Conservation (phyloP, 208 protist species). For the Leptomonas pyrrhocoris region DNA sequence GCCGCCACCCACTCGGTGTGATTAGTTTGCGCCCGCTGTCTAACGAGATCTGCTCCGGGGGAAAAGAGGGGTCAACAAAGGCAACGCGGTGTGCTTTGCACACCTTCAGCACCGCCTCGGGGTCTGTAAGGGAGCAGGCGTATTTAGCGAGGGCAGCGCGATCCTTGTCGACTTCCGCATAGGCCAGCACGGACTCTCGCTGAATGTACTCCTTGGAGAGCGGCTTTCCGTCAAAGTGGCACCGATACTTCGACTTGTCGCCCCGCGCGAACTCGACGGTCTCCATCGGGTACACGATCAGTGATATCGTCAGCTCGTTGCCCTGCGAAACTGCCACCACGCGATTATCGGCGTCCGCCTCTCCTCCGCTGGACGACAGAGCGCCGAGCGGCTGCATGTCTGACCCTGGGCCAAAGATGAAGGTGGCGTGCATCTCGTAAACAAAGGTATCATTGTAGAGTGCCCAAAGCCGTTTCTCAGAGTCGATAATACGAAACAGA, state of each 20-base stretch:
- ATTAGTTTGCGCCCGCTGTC: conserved; percentile 26
- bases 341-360: conserved; percentile 15
- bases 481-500: conserved; percentile 73
- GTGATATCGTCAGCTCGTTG: conserved; percentile 32
- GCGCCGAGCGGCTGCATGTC: conserved; percentile 29
- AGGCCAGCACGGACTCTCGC: conserved; percentile 13
- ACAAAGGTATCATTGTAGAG: conserved; percentile 74
- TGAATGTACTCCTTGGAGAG: conserved; percentile 52
- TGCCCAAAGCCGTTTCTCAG: conserved; percentile 52
- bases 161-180: conserved; percentile 19
- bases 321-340: conserved; percentile 32
- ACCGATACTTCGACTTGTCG: conserved; percentile 25
- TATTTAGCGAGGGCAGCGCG: conserved; percentile 18
- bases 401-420: conserved; percentile 39
- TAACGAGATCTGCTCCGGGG: conserved; percentile 35
- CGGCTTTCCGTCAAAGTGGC: conserved; percentile 40
- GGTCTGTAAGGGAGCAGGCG: conserved; percentile 10
- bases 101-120: conserved; percentile 34
- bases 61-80: conserved; percentile 58
- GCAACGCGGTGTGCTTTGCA: conserved; percentile 28
- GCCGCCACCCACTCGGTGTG: conserved; percentile 39
- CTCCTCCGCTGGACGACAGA: conserved; percentile 11
- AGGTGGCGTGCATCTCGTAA: conserved; percentile 65
- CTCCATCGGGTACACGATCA: conserved; percentile 65
- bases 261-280: conserved; percentile 59